Percentiles rank a stretch among this genome's conserved stretches.
Conservation (phyloP, 129 eudicot genomes). For the Scalesia atractyloides region DNA sequence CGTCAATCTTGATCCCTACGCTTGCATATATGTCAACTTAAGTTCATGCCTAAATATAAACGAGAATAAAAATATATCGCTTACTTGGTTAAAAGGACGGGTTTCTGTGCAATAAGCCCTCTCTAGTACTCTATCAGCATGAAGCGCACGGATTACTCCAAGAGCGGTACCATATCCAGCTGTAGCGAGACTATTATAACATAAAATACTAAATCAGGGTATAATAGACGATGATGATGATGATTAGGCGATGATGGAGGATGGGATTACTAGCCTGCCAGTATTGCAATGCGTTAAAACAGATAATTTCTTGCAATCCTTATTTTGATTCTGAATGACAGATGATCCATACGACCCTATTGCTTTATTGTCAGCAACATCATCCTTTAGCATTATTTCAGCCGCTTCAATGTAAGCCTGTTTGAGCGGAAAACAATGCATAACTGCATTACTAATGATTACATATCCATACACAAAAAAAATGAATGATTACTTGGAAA, state of each 20-base stretch:
- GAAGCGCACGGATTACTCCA: slow-evolving; percentile 89
- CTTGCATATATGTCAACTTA: not conserved
- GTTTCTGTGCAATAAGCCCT: slow-evolving; percentile 97
- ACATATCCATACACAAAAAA: not conserved
- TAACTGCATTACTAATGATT: slow-evolving; percentile 4
- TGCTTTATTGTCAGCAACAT: slow-evolving; percentile 93
- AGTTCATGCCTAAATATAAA: not conserved
- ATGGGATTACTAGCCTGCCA: slow-evolving; percentile 61
- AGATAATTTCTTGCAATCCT: slow-evolving; percentile 50
- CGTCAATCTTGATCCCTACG: slow-evolving; percentile 93
- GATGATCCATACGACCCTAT: slow-evolving; percentile 86
- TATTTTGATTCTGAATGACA: slow-evolving; percentile 49
- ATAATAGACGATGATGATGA: not conserved
- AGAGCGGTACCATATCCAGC: slow-evolving; percentile 99
- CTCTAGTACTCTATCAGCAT: slow-evolving; percentile 74
- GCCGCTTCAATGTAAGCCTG: slow-evolving; percentile 89
- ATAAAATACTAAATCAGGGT: slow-evolving; percentile 5
- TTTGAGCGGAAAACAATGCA: slow-evolving; percentile 7
- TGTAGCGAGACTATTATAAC: slow-evolving; percentile 72
- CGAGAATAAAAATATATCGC: slow-evolving; percentile 7
- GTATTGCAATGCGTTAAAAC: slow-evolving; percentile 97
- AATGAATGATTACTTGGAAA: slow-evolving; percentile 50
- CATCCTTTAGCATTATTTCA: slow-evolving; percentile 87
- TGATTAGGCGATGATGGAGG: not conserved
- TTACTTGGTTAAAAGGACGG: slow-evolving; percentile 95